Evolutionary conservation across 2,329 filamentous ascomycete genomes (phyloP), one percentile per base, ranked within the genome.

Genomic region (Fusarium brachygibbosum): DNA sequence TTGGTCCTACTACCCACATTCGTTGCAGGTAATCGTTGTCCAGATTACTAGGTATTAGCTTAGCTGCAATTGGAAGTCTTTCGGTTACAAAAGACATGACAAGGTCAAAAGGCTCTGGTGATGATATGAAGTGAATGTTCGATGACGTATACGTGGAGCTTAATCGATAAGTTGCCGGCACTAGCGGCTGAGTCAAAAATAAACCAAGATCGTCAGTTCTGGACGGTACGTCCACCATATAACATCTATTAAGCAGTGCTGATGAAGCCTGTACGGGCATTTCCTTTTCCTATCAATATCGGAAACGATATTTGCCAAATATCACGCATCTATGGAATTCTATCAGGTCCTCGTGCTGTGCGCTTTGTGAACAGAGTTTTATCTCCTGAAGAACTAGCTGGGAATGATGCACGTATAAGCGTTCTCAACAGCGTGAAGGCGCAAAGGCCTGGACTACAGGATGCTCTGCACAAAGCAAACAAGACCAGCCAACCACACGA

Each of bases 261-360:
- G 40, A 79, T 79, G 78, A 78, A 74, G 66, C 75, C 76, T 25
- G 56, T 81, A 44, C 74, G 75, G 19, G 76, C 76, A 5, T 93
- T 94, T 72, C 90, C 90, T 2, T 83, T 88, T n/a, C 83, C 88
- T 1, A 76, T 95, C 16, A 85, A 85, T 49, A 82, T 97, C 53
- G 94, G 94, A 60, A 95, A 88, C 48, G 94, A 97, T 76, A 91
- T 97, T 58, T 93, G 92, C 78, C 85, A 85, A 59, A 86, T 93
- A 59, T 79, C 84, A 1, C 89, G 93, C 57, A 88, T 97, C 62
- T 80, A 83, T 64, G 77, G 79, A 21, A 82, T 94, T 52, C 78
- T 95, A 53, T 78, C 76, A 19, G 76, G 81, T 28, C 76, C 80
- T 11, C 76, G 76, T 38, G 82, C 80, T 2, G 54, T 66, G 7